Base-by-base conservation (phyloP, 2,329 filamentous ascomycete species). In the Paradendryphiella salina region DNA sequence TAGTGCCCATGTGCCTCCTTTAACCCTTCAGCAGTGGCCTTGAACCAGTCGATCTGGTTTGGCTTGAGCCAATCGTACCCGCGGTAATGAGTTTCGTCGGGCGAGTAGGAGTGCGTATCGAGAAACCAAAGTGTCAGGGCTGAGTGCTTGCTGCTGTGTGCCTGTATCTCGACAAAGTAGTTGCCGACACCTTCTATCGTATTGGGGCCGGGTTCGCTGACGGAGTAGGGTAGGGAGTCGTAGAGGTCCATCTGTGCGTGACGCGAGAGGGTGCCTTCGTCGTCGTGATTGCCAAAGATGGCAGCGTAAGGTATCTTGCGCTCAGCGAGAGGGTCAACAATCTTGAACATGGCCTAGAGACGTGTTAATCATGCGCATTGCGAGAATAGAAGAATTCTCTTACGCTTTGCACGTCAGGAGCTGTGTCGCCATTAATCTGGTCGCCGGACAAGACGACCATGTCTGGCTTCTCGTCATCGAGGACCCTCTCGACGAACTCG, bases 1-100 rank as follows among this genome's bases (percentile, higher is more conserved):
- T 96, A 99, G 64, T 90, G 85, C 55, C 83, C 82, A 70, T 96
- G 92, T 53, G 84, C 84, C 11, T 72, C 71, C 65, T 86, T 85
- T 38, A 96, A 76, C 10, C 84, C 76, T 50, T 86, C 79, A 0
- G 89, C 86, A 1, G 89, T 96, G 57, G 84, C 82, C 60, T 85
- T 86, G 78, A 99, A 99, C 94, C 94, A 99, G 48, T 89, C 85
- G 52, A 96, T 96, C 73, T 99, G 94, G 62, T 84, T 91, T 36
- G 86, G 86, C 76, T 97, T 97, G 68, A 99, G 78, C 94, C 94
- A 99, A 75, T 97, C 93, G 70, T 99, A 99, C 39, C 94, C 94
- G n/a, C 85, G 84, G 71, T 86, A 96, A 52, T 89, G 85, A 48
- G 85, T 84, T 74, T 96, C 90, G 67, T 99, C 89, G 0, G 92